Conservation (phyloP, 768 basidiomycete species). For the Leccinum uliginosum region DNA sequence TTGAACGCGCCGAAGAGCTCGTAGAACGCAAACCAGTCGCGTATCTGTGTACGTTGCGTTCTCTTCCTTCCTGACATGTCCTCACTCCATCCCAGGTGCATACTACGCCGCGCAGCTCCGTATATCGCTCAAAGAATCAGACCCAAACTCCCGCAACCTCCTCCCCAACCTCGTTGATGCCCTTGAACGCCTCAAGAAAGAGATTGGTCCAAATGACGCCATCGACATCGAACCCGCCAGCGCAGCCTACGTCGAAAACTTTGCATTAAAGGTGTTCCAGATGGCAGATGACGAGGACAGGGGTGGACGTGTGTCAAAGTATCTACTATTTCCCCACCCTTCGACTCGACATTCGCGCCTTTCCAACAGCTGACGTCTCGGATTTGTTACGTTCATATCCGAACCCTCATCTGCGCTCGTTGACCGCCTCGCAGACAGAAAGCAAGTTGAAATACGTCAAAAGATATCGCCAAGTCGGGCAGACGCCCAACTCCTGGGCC, state of each 20-base stretch:
- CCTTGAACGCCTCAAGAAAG: too few relatives aligned
- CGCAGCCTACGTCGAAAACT: too few relatives aligned
- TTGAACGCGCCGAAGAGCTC: too few relatives aligned
- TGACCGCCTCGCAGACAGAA: constrained; percentile 48
- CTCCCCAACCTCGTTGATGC: constrained; percentile 59
- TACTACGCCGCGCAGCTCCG: constrained; percentile 91
- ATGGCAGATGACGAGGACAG: constrained; percentile 74
- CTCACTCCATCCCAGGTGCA: constrained; percentile 48
- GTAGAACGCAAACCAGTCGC: too few relatives aligned
- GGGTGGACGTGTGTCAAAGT: constrained; percentile 72
- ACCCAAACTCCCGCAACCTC: constrained; percentile 56
- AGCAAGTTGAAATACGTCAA: constrained; percentile 92
- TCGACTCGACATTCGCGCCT: constrained; percentile 46
- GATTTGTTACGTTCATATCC: constrained; percentile 46
- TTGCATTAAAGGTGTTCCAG: too few relatives aligned
- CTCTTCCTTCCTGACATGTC: background rate
- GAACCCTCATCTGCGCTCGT: background rate
- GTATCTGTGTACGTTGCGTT: too few relatives aligned
- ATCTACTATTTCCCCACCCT: constrained; percentile 15
- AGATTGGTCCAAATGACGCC: too few relatives aligned
- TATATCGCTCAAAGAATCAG: constrained; percentile 68
- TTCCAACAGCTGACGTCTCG: constrained; percentile 54
- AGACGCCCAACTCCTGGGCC: constrained; percentile 78
- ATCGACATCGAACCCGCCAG: too few relatives aligned
- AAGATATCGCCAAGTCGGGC: constrained; percentile 89